These are phyloP conservation scores for Jackrogersella multiformis DNA, from an alignment of 495 filamentous ascomycete species.

Conservation along the genomic window DNA sequence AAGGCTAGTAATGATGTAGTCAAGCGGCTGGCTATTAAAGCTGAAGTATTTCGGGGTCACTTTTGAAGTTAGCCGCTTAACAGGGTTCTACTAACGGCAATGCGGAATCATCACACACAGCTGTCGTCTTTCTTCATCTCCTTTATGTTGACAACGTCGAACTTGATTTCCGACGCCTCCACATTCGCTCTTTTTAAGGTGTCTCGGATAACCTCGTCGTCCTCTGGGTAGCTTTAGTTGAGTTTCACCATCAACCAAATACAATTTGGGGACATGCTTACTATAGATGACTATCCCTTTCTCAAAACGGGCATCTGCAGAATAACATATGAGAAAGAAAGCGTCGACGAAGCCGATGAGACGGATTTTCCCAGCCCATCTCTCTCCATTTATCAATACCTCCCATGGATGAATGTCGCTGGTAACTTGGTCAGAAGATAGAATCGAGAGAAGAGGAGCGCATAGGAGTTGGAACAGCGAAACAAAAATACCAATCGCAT, in stretches of 20 bases:
- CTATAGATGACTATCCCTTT: constrained; percentile 54
- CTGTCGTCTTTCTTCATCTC: constrained; percentile 22
- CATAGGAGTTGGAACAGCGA: not conserved
- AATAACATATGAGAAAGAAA: constrained; percentile 56
- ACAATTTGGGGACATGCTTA: constrained; percentile 24
- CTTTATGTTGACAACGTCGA: constrained; percentile 38
- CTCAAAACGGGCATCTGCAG: constrained; percentile 50
- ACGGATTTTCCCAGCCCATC: constrained; percentile 52
- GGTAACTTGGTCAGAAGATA: constrained; percentile 1
- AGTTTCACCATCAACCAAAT: not conserved
- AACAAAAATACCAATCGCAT: constrained; percentile 50
- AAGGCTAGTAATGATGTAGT: constrained; percentile 50
- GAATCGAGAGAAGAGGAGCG: not conserved
- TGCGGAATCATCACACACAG: not conserved
- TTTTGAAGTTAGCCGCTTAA: constrained; percentile 1
- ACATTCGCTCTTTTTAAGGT: constrained; percentile 40
- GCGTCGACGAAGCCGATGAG: constrained; percentile 55
- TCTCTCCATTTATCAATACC: constrained; percentile 51
- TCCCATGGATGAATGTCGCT: constrained; percentile 58
- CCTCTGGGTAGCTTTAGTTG: constrained; percentile 46
- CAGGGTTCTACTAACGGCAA: not conserved
- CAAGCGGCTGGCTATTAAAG: constrained; percentile 43
- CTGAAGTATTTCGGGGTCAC: constrained; percentile 44
- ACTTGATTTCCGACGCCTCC: constrained; percentile 27
- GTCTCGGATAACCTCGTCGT: constrained; percentile 48